A percentile compares a stretch with the other conserved stretches of the same genome.
phyloP scores from a whole-genome alignment of 1,139 yeast species.

The Saccharomyces hybrid region DNA sequence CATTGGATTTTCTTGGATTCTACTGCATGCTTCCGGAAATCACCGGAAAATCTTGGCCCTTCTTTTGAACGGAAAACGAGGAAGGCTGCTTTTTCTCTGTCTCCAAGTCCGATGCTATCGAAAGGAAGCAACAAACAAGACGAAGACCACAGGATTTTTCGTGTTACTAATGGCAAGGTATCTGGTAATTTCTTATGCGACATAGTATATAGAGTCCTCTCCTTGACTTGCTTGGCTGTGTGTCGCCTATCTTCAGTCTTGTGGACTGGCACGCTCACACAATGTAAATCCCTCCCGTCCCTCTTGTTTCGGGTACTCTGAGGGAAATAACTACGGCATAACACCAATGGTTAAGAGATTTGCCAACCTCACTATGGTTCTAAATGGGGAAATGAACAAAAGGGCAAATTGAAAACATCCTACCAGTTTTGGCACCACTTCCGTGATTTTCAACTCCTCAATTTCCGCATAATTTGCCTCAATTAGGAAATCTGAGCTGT shows the following conservation, averaged over 20 bases:
- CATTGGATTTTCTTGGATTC: neutral
- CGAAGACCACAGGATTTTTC: neutral
- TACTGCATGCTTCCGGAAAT: neutral
- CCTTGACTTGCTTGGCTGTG: neutral
- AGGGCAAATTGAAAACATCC: neutral
- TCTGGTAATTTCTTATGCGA: neutral
- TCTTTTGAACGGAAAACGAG: neutral
- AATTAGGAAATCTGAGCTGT: neutral
- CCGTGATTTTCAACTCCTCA: neutral
- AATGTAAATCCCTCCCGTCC: neutral
- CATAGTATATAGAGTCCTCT: neutral
- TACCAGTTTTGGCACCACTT: neutral
- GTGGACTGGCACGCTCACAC: neutral
- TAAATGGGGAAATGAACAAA: neutral
- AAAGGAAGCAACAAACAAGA: neutral
- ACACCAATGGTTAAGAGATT: neutral
- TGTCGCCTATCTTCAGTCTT: neutral
- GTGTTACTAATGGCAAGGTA: neutral
- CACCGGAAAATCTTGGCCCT: neutral
- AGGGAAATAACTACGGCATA: neutral
- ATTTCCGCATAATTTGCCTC: constrained; percentile 1
- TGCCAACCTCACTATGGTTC: neutral
- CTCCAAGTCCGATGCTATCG: neutral
- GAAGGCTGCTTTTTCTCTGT: neutral
- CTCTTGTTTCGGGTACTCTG: neutral